phyloP scores from a whole-genome alignment of 1,284 basidiomycete species.

The Ceratobasidium sp. region DNA sequence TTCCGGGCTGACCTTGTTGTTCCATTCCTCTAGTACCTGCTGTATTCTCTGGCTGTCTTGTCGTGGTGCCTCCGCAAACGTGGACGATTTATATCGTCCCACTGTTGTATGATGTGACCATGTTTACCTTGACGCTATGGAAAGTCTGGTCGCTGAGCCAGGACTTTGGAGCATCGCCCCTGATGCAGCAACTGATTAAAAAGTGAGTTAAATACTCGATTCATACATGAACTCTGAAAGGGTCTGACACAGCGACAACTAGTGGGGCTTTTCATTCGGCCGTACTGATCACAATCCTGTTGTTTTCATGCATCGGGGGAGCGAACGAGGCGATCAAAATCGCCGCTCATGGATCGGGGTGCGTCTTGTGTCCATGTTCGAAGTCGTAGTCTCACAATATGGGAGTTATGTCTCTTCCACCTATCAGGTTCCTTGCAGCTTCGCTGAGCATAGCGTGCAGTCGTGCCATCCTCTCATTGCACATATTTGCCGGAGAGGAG shows the following conservation, averaged over 20 bases:
- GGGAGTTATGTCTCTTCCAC: background rate
- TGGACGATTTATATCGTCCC: conserved; percentile 14
- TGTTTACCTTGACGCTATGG: conserved; percentile 15
- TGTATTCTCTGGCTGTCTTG: conserved; percentile 21
- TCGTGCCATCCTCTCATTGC: conserved; percentile 15
- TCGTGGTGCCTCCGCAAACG: background rate
- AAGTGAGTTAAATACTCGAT: background rate
- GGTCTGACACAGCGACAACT: too few relatives aligned
- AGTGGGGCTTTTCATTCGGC: conserved; percentile 16
- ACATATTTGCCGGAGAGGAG: background rate
- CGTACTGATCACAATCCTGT: background rate
- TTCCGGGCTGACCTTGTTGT: too few relatives aligned
- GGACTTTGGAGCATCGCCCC: conserved; percentile 8
- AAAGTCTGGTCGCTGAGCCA: conserved; percentile 8
- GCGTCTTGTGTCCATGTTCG: background rate
- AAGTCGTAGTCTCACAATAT: background rate
- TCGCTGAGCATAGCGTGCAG: conserved; percentile 19
- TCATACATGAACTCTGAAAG: too few relatives aligned
- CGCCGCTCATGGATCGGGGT: conserved; percentile 35
- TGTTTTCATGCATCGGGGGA: background rate
- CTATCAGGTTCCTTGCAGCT: conserved; percentile 9
- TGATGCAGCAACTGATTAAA: conserved; percentile 10
- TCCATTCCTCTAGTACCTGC: background rate
- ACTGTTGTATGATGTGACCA: conserved; percentile 1
- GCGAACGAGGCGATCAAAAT: background rate